phyloP scores from a whole-genome alignment of 176 grass and related monocot genomes.

The Oryza glaberrima region DNA sequence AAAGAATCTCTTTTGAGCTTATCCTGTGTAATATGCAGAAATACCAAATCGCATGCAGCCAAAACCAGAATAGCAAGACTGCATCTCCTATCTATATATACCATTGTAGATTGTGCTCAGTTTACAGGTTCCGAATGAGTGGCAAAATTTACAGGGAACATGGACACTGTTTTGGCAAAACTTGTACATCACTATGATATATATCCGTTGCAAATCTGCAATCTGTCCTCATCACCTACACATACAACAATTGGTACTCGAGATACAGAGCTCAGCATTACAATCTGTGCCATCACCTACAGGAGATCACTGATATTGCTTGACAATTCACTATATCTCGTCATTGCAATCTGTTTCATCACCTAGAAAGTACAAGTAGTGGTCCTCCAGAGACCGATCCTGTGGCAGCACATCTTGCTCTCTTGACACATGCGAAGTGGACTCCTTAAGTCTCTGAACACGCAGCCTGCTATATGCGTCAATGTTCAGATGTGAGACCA shows the following conservation, averaged over 20 bases:
- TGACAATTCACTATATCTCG: slow-evolving; percentile 38
- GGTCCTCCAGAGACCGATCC: slow-evolving; percentile 49
- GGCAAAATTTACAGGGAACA: background rate
- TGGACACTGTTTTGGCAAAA: background rate
- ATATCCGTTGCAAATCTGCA: background rate
- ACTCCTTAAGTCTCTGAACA: slow-evolving; percentile 45
- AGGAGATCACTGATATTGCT: background rate
- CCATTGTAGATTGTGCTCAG: no score
- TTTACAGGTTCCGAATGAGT: background rate
- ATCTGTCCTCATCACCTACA: background rate
- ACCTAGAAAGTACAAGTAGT: slow-evolving; percentile 40
- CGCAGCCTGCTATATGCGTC: slow-evolving; percentile 72
- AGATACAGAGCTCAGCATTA: background rate
- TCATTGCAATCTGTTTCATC: slow-evolving; percentile 38
- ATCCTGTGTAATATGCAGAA: background rate
- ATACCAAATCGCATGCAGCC: background rate
- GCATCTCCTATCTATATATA: background rate
- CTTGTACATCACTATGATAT: background rate
- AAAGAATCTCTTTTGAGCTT: background rate
- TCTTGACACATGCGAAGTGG: slow-evolving; percentile 44
- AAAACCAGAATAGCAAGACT: background rate
- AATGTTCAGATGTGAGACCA: slow-evolving; percentile 75
- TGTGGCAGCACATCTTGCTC: slow-evolving; percentile 30
- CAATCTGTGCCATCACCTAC: background rate
- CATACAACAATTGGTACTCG: background rate